Evolutionary conservation across 1,284 basidiomycete species (phyloP).

Genomic region (Porodaedalea pini): DNA sequence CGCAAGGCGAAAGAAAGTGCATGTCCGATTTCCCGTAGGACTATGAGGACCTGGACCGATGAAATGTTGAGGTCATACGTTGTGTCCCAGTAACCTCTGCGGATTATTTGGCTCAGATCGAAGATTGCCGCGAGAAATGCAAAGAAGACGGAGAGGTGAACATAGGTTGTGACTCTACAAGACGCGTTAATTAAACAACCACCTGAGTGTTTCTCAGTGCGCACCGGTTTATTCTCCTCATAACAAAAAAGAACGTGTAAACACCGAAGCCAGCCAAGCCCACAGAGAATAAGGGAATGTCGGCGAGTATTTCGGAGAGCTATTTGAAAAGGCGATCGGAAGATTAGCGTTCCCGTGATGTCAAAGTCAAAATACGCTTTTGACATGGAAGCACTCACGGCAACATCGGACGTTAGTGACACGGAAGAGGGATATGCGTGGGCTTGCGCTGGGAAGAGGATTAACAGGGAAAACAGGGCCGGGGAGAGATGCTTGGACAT

Average conservation of each 20-base stretch:
- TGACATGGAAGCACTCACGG: constrained; percentile 15
- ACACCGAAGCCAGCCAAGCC: constrained; percentile 65
- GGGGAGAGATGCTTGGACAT: neutral
- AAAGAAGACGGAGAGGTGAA: constrained; percentile 55
- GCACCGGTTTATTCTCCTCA: constrained; percentile 56
- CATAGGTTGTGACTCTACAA: constrained; percentile 46
- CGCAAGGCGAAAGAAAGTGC: constrained; percentile 55
- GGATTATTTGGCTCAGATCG: constrained; percentile 57
- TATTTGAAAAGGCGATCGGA: constrained; percentile 28
- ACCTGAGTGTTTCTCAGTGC: constrained; percentile 2
- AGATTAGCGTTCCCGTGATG: constrained; percentile 5
- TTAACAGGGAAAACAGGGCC: neutral
- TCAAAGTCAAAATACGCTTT: neutral
- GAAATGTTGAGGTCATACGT: constrained; percentile 28
- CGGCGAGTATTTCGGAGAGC: constrained; percentile 58
- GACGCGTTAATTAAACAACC: constrained; percentile 4
- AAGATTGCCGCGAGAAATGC: constrained; percentile 62
- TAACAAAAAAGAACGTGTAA: constrained; percentile 55
- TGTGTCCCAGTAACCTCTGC: constrained; percentile 34
- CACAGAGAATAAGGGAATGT: constrained; percentile 65
- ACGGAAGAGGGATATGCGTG: constrained; percentile 5
- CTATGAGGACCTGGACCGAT: constrained; percentile 41
- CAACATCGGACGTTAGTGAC: constrained; percentile 20
- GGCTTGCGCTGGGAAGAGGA: neutral
- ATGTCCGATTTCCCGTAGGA: constrained; percentile 56